Base-by-base conservation (phyloP, 495 filamentous ascomycete species). In the Aspergillus nidulans region DNA sequence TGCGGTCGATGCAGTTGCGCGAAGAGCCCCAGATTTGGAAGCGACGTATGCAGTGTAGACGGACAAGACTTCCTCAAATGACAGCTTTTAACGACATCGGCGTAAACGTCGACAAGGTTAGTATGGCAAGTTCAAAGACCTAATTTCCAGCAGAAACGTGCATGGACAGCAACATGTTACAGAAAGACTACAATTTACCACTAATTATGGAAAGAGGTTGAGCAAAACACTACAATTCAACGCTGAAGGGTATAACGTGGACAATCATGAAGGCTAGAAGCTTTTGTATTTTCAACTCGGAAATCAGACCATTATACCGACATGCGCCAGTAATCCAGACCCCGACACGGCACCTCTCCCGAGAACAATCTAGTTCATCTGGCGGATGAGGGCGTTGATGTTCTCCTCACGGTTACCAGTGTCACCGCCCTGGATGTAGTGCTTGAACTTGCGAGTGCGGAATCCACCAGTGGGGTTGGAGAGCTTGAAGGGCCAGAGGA, bases 401-500 rank as follows among this genome's bases (percentile, higher is more conserved):
- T 96, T 89, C 64, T 98, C 92, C 80, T 98, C 94, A 65, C 94
- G 85, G 83, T 97, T 96, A 76, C 94, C 94, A 62, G 92, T 79
- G 77, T 98, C 94, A 84, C 92, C 92, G 77, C 94, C 94, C 85
- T 97, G 89, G 62, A 98, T 89, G 83, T 90, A 98, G 82, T 98
- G 95, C 82, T 90, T 91, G 88, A 97, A 97, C 82, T 97, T 98
- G 74, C 94, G 83, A 53, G 85, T 76, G 70, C 87, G 82, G 88
- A 98, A 98, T 49, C 95, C 92, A 69, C 94, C 95, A 59, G 78
- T 98, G 66, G 94, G 94, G 81, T 91, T 95, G 82, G 84, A 90
- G 65, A 98, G 86, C 88, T 98, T 97, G 86, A 98, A 98, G 67
- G 94, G 94, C 94, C 94, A 98, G 46, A 98, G 81, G 85, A 97